phyloP scores from a whole-genome alignment of 805 yeast genomes.

The Hanseniaspora lindneri region DNA sequence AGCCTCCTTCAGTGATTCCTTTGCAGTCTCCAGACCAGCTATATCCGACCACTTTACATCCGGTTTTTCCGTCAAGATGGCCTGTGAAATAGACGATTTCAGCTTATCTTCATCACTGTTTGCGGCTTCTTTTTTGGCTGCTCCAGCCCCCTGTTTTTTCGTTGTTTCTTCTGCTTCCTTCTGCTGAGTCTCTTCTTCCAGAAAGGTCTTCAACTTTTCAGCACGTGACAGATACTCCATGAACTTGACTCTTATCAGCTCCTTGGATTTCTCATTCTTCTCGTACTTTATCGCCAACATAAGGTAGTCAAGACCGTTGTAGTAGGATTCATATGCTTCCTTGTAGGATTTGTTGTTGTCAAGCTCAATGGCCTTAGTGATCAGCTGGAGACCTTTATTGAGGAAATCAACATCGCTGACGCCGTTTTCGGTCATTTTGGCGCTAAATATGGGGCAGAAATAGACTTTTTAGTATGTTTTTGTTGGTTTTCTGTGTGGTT shows the following conservation, averaged over 20 bases:
- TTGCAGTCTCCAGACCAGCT: conserved; percentile 91
- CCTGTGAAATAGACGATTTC: conserved; percentile 82
- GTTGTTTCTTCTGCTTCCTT: conserved; percentile 30
- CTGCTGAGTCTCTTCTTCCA: conserved; percentile 49
- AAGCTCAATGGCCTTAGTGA: conserved; percentile 88
- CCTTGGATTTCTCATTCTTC: conserved; percentile 80
- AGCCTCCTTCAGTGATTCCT: conserved; percentile 93
- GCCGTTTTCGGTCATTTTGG: neutral
- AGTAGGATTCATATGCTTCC: conserved; percentile 87
- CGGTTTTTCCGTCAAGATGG: conserved; percentile 83
- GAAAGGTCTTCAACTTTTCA: conserved; percentile 80
- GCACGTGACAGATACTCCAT: conserved; percentile 88
- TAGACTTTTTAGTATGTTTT: no score
- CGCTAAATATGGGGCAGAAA: no score
- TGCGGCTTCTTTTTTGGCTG: conserved; percentile 46
- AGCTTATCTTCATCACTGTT: conserved; percentile 67
- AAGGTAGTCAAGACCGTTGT: conserved; percentile 83
- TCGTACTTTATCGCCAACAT: conserved; percentile 94
- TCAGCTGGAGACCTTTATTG: conserved; percentile 87
- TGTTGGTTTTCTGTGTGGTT: neutral
- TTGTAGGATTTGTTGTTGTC: conserved; percentile 82
- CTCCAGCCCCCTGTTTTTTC: conserved; percentile 39
- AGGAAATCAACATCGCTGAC: conserved; percentile 59
- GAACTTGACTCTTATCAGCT: conserved; percentile 73
- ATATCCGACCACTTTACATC: conserved; percentile 89